phyloP scores from a whole-genome alignment of 306 rosid species.

The Vigna trinervia region DNA sequence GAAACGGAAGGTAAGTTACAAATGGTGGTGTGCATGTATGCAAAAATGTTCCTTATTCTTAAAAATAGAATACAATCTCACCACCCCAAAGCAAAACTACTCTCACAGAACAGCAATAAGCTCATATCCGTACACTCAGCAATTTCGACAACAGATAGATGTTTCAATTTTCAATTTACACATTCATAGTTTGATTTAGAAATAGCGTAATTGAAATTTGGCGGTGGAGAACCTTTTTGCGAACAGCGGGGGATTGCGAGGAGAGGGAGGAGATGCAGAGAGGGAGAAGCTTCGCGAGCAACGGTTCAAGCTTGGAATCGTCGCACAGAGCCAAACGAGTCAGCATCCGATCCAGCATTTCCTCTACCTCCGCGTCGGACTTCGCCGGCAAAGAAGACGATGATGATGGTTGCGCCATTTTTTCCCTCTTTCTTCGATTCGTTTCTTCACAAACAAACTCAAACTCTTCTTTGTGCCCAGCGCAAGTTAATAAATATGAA shows the following conservation, averaged over 20 bases:
- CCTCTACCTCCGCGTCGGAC: slow-evolving; percentile 71
- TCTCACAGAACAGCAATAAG: background rate
- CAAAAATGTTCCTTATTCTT: too few relatives aligned
- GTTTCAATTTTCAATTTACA: too few relatives aligned
- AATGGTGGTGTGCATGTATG: background rate
- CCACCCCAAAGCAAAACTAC: background rate
- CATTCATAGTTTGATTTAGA: background rate
- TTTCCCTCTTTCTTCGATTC: background rate
- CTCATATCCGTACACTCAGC: background rate
- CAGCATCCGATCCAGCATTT: slow-evolving; percentile 85
- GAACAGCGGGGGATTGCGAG: slow-evolving; percentile 65
- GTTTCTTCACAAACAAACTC: background rate
- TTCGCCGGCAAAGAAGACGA: slow-evolving; percentile 55
- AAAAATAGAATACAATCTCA: background rate
- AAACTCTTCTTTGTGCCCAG: slow-evolving; percentile 7
- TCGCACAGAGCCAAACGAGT: slow-evolving; percentile 94
- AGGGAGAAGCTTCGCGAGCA: slow-evolving; percentile 89
- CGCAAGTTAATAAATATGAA: slow-evolving; percentile 6
- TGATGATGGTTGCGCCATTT: slow-evolving; percentile 81
- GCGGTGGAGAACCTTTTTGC: slow-evolving; percentile 65
- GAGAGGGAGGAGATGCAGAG: slow-evolving; percentile 82
- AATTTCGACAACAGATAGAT: too few relatives aligned
- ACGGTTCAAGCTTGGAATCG: slow-evolving; percentile 80
- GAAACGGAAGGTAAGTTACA: background rate
- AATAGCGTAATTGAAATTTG: background rate